A percentile compares a stretch with the other conserved stretches of the same genome.
Conservation (phyloP, 2,329 filamentous ascomycete species). For the Acephala macrosclerotiorum region DNA sequence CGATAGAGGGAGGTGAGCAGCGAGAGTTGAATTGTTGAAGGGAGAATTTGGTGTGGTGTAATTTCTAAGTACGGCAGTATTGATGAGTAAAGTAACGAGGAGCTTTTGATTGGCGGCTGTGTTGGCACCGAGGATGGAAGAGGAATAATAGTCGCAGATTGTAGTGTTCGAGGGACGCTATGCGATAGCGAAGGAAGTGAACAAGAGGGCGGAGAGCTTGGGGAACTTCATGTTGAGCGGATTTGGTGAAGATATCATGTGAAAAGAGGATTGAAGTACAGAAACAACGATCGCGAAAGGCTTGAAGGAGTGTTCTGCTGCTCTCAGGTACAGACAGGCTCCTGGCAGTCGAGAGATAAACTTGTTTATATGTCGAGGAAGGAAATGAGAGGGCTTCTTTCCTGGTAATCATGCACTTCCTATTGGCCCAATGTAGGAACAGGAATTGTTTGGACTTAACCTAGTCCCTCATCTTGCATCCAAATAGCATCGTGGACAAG, state of each 20-base stretch:
- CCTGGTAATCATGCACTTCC: background rate
- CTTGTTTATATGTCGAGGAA: background rate
- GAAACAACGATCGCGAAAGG: background rate
- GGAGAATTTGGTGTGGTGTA: conserved; percentile 60
- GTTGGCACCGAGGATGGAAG: conserved; percentile 50
- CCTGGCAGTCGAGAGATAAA: background rate
- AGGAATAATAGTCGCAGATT: conserved; percentile 33
- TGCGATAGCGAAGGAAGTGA: conserved; percentile 2
- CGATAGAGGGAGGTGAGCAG: conserved; percentile 51
- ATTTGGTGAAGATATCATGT: background rate
- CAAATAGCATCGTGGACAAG: background rate
- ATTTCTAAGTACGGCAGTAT: conserved; percentile 68
- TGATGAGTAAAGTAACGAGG: conserved; percentile 62
- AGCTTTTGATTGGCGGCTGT: conserved; percentile 63
- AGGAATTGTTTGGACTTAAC: background rate
- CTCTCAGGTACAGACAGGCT: background rate
- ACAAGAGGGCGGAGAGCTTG: background rate
- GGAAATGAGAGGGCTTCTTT: background rate
- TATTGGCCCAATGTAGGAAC: background rate
- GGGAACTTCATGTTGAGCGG: conserved; percentile 7
- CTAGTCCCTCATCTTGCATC: background rate
- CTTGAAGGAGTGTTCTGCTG: background rate
- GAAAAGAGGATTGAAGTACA: background rate
- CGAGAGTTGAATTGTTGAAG: conserved; percentile 59
- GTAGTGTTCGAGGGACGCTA: conserved; percentile 21